Percentiles rank a stretch among this genome's conserved stretches.
Conservation (phyloP, 192 early-diverging fungal species). For the Podila epigama region DNA sequence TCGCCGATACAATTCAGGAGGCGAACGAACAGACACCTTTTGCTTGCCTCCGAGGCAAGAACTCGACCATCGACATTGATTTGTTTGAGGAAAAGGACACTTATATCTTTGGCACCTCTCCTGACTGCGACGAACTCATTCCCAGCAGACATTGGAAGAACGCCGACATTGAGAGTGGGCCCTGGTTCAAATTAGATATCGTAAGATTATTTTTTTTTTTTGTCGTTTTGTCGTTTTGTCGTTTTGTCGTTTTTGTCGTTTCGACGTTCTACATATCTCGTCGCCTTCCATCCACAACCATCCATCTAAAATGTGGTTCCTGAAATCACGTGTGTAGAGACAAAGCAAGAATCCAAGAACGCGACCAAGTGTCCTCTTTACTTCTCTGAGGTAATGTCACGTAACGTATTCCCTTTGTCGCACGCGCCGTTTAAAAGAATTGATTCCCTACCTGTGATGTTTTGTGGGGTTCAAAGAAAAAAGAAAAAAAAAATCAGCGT, state of each 20-base stretch:
- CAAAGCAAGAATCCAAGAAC: no score
- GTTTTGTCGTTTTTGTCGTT: not conserved
- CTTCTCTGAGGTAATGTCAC: no score
- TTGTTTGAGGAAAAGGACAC: not conserved
- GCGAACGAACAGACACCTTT: not conserved
- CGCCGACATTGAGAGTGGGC: not conserved
- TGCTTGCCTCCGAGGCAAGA: slow-evolving; percentile 2
- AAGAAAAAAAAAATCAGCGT: no score
- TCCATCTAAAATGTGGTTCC: no score
- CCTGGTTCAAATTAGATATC: slow-evolving; percentile 6
- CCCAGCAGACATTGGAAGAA: slow-evolving; percentile 11
- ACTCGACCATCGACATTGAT: not conserved
- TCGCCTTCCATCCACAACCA: not conserved
- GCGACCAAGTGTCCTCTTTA: no score
- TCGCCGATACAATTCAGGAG: not conserved
- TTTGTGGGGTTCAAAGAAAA: no score
- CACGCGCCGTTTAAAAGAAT: no score
- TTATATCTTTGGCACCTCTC: slow-evolving; percentile 10
- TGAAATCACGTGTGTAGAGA: no score
- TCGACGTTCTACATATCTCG: not conserved
- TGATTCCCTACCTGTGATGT: no score
- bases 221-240: not conserved
- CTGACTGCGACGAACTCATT: slow-evolving; percentile 15
- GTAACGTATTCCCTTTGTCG: no score
- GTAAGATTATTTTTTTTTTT: not conserved